A percentile compares a stretch with the other conserved stretches of the same genome.
Evolutionary conservation across 164 flowering plant species (phyloP).

Genomic region (Malania oleifera): DNA sequence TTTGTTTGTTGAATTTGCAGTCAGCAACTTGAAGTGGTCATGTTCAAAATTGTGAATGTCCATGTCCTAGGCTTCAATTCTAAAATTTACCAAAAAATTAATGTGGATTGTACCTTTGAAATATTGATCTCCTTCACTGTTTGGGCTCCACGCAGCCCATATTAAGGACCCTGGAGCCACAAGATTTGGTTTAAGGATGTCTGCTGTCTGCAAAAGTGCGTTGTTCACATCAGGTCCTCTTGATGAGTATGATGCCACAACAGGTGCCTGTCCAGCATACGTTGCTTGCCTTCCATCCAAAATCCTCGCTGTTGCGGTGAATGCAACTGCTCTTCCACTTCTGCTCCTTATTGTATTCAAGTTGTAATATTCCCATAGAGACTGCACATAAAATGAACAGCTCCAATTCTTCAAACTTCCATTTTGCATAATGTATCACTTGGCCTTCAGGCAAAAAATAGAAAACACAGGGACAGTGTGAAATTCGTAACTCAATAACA

Average conservation of each 20-base stretch:
- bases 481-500: too few species aligned
- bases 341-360: conserved; percentile 32
- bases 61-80: too few species aligned
- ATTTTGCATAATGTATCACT: too few species aligned
- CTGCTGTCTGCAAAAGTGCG: conserved; percentile 45
- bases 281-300: conserved; percentile 44
- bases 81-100: not conserved
- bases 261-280: conserved; percentile 38
- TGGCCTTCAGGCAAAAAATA: too few species aligned
- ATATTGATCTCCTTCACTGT: conserved; percentile 41
- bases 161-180: conserved; percentile 66
- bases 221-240: conserved; percentile 63
- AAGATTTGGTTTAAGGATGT: conserved; percentile 54
- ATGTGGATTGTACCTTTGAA: conserved; percentile 26
- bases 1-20: too few species aligned
- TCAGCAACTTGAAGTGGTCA: too few species aligned
- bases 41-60: too few species aligned
- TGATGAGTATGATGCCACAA: conserved; percentile 56
- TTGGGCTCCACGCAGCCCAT: conserved; percentile 65
- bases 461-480: too few species aligned
- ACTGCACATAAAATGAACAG: conserved; percentile 21
- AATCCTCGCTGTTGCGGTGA: conserved; percentile 46
- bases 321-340: conserved; percentile 30
- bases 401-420: too few species aligned
- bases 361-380: conserved; percentile 50